Evolutionary conservation across 2,329 filamentous ascomycete genomes (phyloP).

Genomic region (Neonectria punicea): DNA sequence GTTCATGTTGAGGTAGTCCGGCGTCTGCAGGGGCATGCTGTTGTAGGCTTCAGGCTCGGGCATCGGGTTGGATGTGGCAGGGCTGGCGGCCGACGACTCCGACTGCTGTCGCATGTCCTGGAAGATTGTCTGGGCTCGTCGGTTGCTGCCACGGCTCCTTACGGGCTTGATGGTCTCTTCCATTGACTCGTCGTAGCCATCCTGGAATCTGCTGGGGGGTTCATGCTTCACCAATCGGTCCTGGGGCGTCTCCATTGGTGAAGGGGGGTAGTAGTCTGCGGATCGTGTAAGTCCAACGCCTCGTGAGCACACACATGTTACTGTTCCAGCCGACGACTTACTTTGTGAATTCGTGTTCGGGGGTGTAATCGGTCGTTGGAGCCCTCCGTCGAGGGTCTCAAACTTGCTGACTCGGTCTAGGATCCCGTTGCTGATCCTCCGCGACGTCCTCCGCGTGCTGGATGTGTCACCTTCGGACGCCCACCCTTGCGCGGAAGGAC

Average conservation of each 20-base stretch:
- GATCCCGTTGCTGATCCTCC: constrained; percentile 69
- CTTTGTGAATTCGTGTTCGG: constrained; percentile 67
- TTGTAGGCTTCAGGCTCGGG: constrained; percentile 59
- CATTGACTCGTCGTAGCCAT: constrained; percentile 73
- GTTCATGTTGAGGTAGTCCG: constrained; percentile 67
- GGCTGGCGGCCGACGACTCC: constrained; percentile 64
- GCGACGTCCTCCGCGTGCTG: constrained; percentile 54
- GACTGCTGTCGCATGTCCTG: constrained; percentile 68
- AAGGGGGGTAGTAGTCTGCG: constrained; percentile 72
- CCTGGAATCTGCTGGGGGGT: constrained; percentile 63
- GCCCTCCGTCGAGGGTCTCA: constrained; percentile 61
- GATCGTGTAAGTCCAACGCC: constrained; percentile 17
- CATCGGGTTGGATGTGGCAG: constrained; percentile 63
- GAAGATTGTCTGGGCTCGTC: constrained; percentile 63
- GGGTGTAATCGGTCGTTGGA: constrained; percentile 69
- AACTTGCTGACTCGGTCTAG: constrained; percentile 69
- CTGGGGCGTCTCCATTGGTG: constrained; percentile 73
- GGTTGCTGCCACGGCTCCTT: constrained; percentile 52
- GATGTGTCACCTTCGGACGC: constrained; percentile 60
- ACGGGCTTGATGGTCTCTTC: constrained; percentile 72
- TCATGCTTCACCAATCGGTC: constrained; percentile 57
- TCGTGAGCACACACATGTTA: constrained; percentile 2
- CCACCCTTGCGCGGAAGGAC: constrained; percentile 59
- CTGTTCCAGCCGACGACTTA: constrained; percentile 52
- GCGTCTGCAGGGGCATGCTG: constrained; percentile 62